Evolutionary conservation across 257 asterid species (phyloP).

Genomic region (Anisodus acutangulus): DNA sequence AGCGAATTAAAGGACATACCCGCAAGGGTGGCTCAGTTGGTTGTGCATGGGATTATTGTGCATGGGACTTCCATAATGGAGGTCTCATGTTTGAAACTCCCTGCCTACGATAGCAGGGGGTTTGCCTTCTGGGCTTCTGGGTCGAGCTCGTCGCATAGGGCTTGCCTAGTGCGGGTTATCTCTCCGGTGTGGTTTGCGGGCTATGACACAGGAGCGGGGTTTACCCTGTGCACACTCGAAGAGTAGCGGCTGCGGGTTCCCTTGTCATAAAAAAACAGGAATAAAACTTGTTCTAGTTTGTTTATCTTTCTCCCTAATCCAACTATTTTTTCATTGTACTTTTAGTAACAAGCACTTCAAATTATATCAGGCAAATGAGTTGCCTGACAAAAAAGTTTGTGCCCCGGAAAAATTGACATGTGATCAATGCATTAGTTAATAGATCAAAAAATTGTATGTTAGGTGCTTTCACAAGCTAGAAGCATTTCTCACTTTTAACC

Average conservation of each 20-base stretch:
- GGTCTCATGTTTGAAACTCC: too few species aligned
- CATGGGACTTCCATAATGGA: too few species aligned
- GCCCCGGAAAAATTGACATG: neutral
- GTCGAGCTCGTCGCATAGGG: too few species aligned
- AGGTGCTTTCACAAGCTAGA: constrained; percentile 13
- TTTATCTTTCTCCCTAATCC: neutral
- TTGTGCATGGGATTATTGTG: too few species aligned
- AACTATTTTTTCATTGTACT: constrained; percentile 18
- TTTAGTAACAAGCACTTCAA: neutral
- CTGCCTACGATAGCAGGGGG: too few species aligned
- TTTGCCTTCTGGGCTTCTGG: too few species aligned
- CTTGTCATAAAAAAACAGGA: neutral
- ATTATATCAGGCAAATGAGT: neutral
- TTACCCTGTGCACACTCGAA: too few species aligned
- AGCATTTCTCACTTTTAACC: neutral
- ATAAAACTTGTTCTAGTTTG: neutral
- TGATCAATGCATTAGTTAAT: constrained; percentile 1
- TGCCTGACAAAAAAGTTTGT: neutral
- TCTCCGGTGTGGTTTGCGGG: too few species aligned
- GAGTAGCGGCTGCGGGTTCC: too few species aligned
- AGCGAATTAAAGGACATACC: neutral
- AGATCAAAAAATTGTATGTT: neutral
- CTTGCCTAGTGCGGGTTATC: too few species aligned
- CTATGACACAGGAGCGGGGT: too few species aligned
- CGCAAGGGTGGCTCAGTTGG: too few species aligned